Base-by-base conservation (phyloP, 1,139 yeast species). In the Pichia sp. region DNA sequence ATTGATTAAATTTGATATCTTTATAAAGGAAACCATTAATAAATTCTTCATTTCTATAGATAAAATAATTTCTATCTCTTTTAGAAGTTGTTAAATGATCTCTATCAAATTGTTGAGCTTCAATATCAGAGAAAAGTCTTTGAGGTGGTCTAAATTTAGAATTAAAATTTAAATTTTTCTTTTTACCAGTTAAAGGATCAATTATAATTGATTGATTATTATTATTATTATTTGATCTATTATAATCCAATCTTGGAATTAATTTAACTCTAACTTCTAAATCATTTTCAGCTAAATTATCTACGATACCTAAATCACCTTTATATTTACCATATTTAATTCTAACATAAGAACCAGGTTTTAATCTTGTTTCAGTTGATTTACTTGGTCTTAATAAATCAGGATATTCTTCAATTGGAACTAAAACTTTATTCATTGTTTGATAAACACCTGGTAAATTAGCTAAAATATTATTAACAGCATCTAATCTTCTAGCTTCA, bases 351-450 rank as follows among this genome's bases (percentile, higher is more conserved):
- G 89, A 79, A 17, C 98, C 98, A 5, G 95, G 96, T 30, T 80
- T 81, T 30, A 91, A 68, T 54, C 86, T 91, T 25, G 86, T 84
- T 56, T 88, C 97, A 38, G 86, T 77, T 0, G 95, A 77, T 62
- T 84, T 88, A 44, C 82, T 85, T 50, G 94, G 96, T 56, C 94
- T 84, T 60, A 91, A 72, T 56, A 93, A 71, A 60, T 89, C 95
- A 4, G 96, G 96, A 60, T 89, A 84, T 63, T 91, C 98, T 58
- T 86, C 86, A 44, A 91, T 94, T 3, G 98, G 97, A 34, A 91
- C 96, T 50, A 91, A 71, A 35, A 89, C 72, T 64, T 88, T 85
- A 17, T 42, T 38, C 22, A 43, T 46, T 43, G 80, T 69, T 30
- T 59, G 52, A 53, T 78, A 84, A 30, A 91, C 79, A 60, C 88